phyloP scores from a whole-genome alignment of 1,139 yeast species.

The Geotrichum cucujoidarum region DNA sequence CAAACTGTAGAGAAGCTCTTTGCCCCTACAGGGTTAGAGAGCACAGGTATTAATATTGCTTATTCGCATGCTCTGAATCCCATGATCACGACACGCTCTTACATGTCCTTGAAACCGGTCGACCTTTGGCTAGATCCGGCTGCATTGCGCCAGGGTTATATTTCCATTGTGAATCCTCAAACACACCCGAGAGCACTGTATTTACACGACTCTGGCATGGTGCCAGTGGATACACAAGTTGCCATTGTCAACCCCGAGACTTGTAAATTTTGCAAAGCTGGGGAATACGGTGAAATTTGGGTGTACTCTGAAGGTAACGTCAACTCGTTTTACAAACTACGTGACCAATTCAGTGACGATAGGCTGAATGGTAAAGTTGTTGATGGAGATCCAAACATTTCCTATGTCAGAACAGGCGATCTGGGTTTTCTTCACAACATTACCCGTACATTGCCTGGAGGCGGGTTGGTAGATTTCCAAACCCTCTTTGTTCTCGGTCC shows the following conservation, averaged over 20 bases:
- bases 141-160: slow-evolving; percentile 81
- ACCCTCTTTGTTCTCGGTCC: slow-evolving; percentile 81
- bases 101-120: slow-evolving; percentile 85
- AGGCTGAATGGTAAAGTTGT: slow-evolving; percentile 55
- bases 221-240: slow-evolving; percentile 88
- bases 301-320: slow-evolving; percentile 84
- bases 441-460: slow-evolving; percentile 39
- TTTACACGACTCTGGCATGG: slow-evolving; percentile 92
- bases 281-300: slow-evolving; percentile 98
- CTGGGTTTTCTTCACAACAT: slow-evolving; percentile 84
- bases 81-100: slow-evolving; percentile 76
- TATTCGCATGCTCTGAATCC: slow-evolving; percentile 81
- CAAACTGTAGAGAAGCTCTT: slow-evolving; percentile 59
- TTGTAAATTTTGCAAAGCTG: slow-evolving; percentile 67
- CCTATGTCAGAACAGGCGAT: slow-evolving; percentile 86
- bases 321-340: slow-evolving; percentile 53
- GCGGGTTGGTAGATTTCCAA: slow-evolving; percentile 53
- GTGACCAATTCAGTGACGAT: slow-evolving; percentile 40
- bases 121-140: slow-evolving; percentile 82
- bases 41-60: slow-evolving; percentile 69
- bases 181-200: slow-evolving; percentile 64
- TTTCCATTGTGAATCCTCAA: slow-evolving; percentile 74
- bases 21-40: slow-evolving; percentile 58
- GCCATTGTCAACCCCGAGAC: slow-evolving; percentile 97
- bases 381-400: slow-evolving; percentile 43